Evolutionary conservation across 257 asterid genomes (phyloP), one percentile per base, ranked within the genome.

Genomic region (Oldenlandia corymbosa): DNA sequence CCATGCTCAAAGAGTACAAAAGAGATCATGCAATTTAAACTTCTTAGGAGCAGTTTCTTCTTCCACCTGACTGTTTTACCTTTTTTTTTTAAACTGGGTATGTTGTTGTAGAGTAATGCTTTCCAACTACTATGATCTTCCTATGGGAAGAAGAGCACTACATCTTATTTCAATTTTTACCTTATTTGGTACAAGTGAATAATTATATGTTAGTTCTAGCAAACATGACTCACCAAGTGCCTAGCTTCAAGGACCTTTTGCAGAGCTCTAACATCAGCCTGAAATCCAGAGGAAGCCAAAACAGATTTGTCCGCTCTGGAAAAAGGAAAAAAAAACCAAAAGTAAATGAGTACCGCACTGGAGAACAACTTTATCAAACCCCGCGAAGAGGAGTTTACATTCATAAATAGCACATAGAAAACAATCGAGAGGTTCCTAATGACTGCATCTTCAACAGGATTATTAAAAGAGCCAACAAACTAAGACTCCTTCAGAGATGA

Each of bases 261-360:
- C 81, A 91, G 78, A 75, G 98, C 96, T 72, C 95, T 80, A 51
- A 91, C 96, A 51, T 91, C 98, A 75, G 98, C 98, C 78, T 91
- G 98, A 83, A 91, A 91, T 41, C 96, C 96, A 45, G 96, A 91
- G 30, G 98, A 88, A 58, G 98, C 96, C 95, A 88, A 78, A 74
- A 86, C 79, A 13, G 91, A 76, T 73, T 83, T 91, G 72, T 82
- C 98, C 72, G 91, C 94, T 63, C 98, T 91, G 70, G 68, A 61
- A 62, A 27, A 16, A 39, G 28, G 18, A 30, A 46, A 30, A 62
- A 43, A 43, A 58, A 46, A n/a, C 23, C 10, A 48, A 60, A 27
- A 23, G 42, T 20, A 24, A 52, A 37, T 36, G 7, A 42, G 60
- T 14, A 30, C n/a, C 47, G 26, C 26, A 37, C 12, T n/a, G 23